Conservation (phyloP, 441 rosid genomes). For the Eruca vesicaria region DNA sequence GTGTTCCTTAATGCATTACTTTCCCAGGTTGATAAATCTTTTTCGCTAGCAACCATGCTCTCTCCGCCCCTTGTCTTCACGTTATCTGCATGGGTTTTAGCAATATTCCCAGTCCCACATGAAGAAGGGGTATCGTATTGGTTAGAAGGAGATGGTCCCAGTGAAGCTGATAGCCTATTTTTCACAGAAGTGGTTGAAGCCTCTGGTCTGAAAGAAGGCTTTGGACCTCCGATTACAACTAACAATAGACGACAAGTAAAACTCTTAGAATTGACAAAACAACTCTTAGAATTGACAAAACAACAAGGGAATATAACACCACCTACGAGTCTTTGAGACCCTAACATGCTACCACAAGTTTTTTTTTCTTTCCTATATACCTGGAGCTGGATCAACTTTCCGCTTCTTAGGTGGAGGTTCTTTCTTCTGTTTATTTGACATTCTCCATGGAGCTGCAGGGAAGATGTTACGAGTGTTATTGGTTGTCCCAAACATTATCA, state of each 20-base stretch:
- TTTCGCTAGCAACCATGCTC: conserved; percentile 46
- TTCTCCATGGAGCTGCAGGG: conserved; percentile 71
- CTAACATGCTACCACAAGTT: conserved; percentile 4
- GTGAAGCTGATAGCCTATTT: conserved; percentile 67
- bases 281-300: no score
- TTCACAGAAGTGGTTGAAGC: conserved; percentile 47
- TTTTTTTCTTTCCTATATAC: conserved; percentile 34
- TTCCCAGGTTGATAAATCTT: conserved; percentile 50
- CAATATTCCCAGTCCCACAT: conserved; percentile 46
- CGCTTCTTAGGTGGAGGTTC: conserved; percentile 80
- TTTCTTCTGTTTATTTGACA: conserved; percentile 58
- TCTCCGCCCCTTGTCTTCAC: conserved; percentile 62
- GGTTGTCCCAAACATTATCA: background rate
- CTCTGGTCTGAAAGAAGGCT: conserved; percentile 55
- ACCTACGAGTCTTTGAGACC: conserved; percentile 16
- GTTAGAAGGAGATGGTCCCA: conserved; percentile 66
- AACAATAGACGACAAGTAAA: conserved; percentile 20
- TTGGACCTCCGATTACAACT: conserved; percentile 56
- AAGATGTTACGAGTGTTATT: conserved; percentile 10
- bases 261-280: background rate
- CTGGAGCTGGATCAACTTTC: conserved; percentile 79
- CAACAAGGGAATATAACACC: conserved; percentile 11
- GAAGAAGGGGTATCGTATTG: conserved; percentile 60
- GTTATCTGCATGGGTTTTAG: conserved; percentile 41
- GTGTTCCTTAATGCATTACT: conserved; percentile 43